Evolutionary conservation across 805 yeast species (phyloP), one percentile per base, ranked within the genome.

Genomic region (Monosporozyma aerobia): DNA sequence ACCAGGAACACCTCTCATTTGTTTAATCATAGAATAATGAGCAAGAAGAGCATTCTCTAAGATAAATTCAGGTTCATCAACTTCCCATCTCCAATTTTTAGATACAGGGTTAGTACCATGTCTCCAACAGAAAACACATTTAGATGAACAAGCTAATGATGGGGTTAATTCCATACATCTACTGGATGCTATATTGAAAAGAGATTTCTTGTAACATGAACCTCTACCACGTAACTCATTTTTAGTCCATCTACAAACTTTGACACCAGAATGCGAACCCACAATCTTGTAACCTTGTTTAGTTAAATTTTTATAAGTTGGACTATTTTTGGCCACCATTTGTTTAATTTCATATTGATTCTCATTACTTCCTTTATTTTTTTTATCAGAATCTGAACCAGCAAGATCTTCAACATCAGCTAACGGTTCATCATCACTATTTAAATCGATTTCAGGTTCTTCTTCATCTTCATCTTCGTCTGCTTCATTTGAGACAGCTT

Each of bases 81-180:
- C 87, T 62, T 89, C 92, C 97, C 97, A 90, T 62, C 97, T 75
- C 97, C 97, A 90, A 55, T 85, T 84, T 30, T 95, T 90, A 16
- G 96, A 96, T 1, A 90, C 97, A 0, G 97, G 97, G 63, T 90
- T 90, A 2, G 97, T 90, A 48, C 97, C 97, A 69, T 90, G 97
- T 67, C 97, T 79, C 97, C 97, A 90, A 71, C 97, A 90, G 64
- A 90, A 90, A 4, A 90, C 97, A 77, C 97, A 90, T 67, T 90
- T 90, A 65, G 90, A 90, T 5, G 97, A 88, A 69, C 97, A 90
- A 7, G 96, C 92, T 54, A 90, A 74, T 1, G 95, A 85, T 0
- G 97, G 97, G 0, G 97, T 90, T 2, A 97, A 81, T 66, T 90
- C 97, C 97, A 90, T 90, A 70, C 97, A 90, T 53, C 92, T 73